phyloP scores from a whole-genome alignment of 805 yeast species.

The Danielia oregonensis region DNA sequence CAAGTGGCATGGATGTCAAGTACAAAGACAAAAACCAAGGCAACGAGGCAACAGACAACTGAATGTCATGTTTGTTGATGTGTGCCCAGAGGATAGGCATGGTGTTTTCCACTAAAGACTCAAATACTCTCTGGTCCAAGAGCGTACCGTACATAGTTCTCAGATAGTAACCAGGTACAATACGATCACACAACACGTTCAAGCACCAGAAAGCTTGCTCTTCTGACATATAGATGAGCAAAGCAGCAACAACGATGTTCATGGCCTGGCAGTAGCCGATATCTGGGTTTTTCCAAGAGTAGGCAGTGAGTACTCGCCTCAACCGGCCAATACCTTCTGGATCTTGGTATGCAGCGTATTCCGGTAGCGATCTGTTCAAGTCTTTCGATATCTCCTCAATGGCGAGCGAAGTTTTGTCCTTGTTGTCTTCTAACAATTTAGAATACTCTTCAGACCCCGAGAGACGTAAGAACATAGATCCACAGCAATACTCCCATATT shows the following conservation, averaged over 20 bases:
- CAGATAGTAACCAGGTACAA: slow-evolving; percentile 94
- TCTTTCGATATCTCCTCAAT: slow-evolving; percentile 97
- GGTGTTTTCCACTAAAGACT: slow-evolving; percentile 80
- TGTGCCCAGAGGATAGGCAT: slow-evolving; percentile 89
- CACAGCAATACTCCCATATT: slow-evolving; percentile 89
- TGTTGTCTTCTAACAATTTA: slow-evolving; percentile 54
- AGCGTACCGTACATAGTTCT: slow-evolving; percentile 97
- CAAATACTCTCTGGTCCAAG: slow-evolving; percentile 91
- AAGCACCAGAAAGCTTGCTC: slow-evolving; percentile 97
- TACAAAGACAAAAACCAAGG: slow-evolving; percentile 96
- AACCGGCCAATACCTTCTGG: slow-evolving; percentile 81
- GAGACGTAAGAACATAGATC: slow-evolving; percentile 73
- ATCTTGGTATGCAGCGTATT: slow-evolving; percentile 88
- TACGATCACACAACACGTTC: slow-evolving; percentile 71
- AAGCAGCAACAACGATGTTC: slow-evolving; percentile 86
- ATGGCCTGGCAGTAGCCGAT: slow-evolving; percentile 98
- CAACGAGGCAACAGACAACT: slow-evolving; percentile 84
- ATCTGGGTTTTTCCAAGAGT: slow-evolving; percentile 95
- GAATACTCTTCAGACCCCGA: slow-evolving; percentile 59
- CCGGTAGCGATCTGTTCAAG: slow-evolving; percentile 90
- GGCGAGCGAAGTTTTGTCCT: slow-evolving; percentile 69
- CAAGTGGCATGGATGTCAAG: slow-evolving; percentile 90
- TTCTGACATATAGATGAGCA: slow-evolving; percentile 82
- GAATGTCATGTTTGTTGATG: slow-evolving; percentile 74
- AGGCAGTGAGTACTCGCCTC: slow-evolving; percentile 86